Evolutionary conservation across 2,329 filamentous ascomycete species (phyloP).

Genomic region (Pestalotiopsis sp.): DNA sequence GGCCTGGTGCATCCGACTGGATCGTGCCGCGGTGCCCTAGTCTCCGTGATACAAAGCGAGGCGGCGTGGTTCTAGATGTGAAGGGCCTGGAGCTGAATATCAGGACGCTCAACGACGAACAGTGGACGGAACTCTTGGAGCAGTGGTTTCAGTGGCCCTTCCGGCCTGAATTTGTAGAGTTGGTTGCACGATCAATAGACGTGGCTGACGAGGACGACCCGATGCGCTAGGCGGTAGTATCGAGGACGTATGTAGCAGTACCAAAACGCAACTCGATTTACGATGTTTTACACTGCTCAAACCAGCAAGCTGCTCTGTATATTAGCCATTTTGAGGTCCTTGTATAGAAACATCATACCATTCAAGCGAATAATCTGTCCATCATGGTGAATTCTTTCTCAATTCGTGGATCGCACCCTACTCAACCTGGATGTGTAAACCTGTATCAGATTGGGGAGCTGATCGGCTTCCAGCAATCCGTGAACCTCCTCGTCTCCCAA

Average conservation of each 20-base stretch:
- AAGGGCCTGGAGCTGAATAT: conserved; percentile 45
- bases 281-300: too few species aligned
- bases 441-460: neutral
- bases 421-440: neutral
- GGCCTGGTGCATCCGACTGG: conserved; percentile 61
- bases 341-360: too few species aligned
- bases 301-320: too few species aligned
- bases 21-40: conserved; percentile 51
- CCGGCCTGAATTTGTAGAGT: conserved; percentile 48
- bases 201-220: conserved; percentile 11
- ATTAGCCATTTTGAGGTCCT: too few species aligned
- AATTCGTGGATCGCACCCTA: neutral
- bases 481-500: neutral
- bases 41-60: conserved; percentile 47
- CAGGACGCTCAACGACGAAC: conserved; percentile 52
- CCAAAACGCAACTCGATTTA: too few species aligned
- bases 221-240: neutral
- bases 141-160: conserved; percentile 71
- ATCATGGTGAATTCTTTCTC: too few species aligned
- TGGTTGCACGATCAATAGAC: conserved; percentile 42
- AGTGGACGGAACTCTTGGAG: conserved; percentile 60
- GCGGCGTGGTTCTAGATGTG: conserved; percentile 43
- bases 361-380: too few species aligned
- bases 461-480: neutral
- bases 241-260: neutral